Evolutionary conservation across 495 filamentous ascomycete genomes (phyloP).

Genomic region (Penicillium paxilli): DNA sequence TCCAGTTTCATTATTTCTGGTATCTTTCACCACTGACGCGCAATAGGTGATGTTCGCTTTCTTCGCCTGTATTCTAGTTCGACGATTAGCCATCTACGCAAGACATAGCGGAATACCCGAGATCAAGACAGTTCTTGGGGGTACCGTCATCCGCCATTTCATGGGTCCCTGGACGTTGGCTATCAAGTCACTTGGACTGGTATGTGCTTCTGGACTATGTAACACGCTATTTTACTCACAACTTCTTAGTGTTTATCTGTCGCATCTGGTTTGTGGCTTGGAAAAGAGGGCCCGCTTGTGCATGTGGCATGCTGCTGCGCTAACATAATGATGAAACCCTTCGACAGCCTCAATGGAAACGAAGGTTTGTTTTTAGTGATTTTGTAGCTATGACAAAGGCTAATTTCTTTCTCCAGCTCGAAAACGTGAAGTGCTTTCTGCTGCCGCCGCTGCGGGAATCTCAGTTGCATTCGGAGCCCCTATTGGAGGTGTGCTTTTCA

Average conservation of each 20-base stretch:
- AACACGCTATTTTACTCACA: slow-evolving; percentile 9
- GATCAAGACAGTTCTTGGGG: slow-evolving; percentile 94
- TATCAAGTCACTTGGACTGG: slow-evolving; percentile 89
- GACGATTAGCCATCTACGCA: slow-evolving; percentile 81
- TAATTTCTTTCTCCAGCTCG: slow-evolving; percentile 63
- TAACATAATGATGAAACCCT: slow-evolving; percentile 91
- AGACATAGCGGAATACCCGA: slow-evolving; percentile 97
- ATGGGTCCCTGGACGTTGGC: slow-evolving; percentile 90
- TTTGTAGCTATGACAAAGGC: slow-evolving; percentile 4
- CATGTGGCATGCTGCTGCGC: slow-evolving; percentile 98
- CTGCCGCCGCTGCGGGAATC: slow-evolving; percentile 91
- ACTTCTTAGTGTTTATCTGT: slow-evolving; percentile 73
- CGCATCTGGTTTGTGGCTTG: slow-evolving; percentile 96
- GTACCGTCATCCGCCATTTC: slow-evolving; percentile 90
- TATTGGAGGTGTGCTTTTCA: slow-evolving; percentile 91
- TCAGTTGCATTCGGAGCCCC: slow-evolving; percentile 97
- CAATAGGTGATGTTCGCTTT: slow-evolving; percentile 74
- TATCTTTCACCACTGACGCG: slow-evolving; percentile 25
- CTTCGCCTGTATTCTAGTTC: slow-evolving; percentile 76
- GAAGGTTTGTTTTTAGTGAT: slow-evolving; percentile 63
- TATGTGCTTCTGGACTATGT: slow-evolving; percentile 38
- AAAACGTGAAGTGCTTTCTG: slow-evolving; percentile 93
- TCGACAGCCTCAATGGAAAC: slow-evolving; percentile 78
- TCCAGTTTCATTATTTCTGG: not conserved
- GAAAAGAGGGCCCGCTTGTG: slow-evolving; percentile 95